Base-by-base conservation (phyloP, 1,139 yeast genomes). In the Suhomyces coccinellae region DNA sequence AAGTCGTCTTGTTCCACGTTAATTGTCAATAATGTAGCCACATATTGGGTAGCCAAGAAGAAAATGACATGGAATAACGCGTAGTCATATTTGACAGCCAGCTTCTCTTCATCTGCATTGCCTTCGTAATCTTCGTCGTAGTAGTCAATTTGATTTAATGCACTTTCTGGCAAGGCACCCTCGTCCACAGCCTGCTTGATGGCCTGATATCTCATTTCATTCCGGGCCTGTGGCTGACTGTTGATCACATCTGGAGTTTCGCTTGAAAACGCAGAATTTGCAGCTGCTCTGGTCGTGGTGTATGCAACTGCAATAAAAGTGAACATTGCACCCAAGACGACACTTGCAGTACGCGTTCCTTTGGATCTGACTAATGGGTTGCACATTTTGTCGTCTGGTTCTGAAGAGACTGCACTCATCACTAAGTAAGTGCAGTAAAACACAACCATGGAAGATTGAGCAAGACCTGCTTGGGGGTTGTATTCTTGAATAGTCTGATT, bases 201-300 rank as follows among this genome's bases (percentile, higher is more conserved):
- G 0, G 98, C 97, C 57, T 89, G 93, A 50, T 85, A 79, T 51
- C 99, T 75, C 85, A 90, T 82, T 52, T 86, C 88, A 52, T 80
- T 80, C 50, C 95, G 70, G 7, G 80, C 72, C 10, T 67, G 60
- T 2, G 88, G 87, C 54, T 83, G 84, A 2, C 78, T 71, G 9
- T 77, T 69, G 12, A 79, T 63, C 29, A 69, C 46, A 39, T 63
- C 62, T 37, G 54, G 44, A 8, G 55, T 45, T 8, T 57, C 59
- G 1, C 54, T 46, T 6, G 57, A 48, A 54, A 85, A 84, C 1
- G 89, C 88, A 8, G 88, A 79, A 54, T 71, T 70, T 27, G 91
- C 89, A 5, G 99, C 98, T 0, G 99, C 99, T 53, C 98, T 80
- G 1, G 97, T 90, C 0, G 99, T 93, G 2, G 99, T 93, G 63